Evolutionary conservation across 371 early-diverging fungal species (phyloP).

Genomic region (Mucor lusitanicus): DNA sequence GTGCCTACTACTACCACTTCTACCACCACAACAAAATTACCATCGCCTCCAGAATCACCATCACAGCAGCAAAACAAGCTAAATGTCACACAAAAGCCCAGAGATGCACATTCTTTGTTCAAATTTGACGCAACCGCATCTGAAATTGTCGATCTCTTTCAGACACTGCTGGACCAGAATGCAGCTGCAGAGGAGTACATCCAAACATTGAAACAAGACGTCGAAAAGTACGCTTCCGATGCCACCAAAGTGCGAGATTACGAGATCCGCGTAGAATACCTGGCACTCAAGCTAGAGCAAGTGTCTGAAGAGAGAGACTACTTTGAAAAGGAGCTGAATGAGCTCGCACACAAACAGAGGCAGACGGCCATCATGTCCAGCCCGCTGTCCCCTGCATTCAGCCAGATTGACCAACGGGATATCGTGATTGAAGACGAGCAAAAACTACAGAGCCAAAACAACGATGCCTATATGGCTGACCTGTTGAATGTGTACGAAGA

Average conservation of each 20-base stretch:
- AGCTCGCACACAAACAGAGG: constrained; percentile 1
- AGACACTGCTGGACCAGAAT: constrained; percentile 25
- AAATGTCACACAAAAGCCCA: not conserved
- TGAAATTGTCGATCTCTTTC: constrained; percentile 33
- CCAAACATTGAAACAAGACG: constrained; percentile 26
- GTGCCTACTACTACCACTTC: not conserved
- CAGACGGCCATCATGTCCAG: not conserved
- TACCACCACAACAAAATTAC: not conserved
- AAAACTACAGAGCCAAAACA: constrained; percentile 16
- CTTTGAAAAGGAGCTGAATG: constrained; percentile 32
- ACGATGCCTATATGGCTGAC: constrained; percentile 33
- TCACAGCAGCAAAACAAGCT: not conserved
- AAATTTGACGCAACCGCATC: constrained; percentile 13
- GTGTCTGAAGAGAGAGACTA: constrained; percentile 42
- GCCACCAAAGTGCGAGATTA: constrained; percentile 47
- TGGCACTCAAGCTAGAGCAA: constrained; percentile 44
- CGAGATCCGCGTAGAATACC: constrained; percentile 46
- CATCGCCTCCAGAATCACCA: constrained; percentile 15
- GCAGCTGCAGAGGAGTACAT: constrained; percentile 25
- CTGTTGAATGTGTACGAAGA: constrained; percentile 42
- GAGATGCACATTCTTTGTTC: not conserved
- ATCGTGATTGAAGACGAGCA: constrained; percentile 16
- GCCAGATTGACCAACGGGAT: constrained; percentile 5
- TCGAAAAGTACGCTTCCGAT: constrained; percentile 33
- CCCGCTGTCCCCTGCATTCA: constrained; percentile 13